phyloP scores from a whole-genome alignment of 306 rosid genomes.

The Acmispon strigosus region DNA sequence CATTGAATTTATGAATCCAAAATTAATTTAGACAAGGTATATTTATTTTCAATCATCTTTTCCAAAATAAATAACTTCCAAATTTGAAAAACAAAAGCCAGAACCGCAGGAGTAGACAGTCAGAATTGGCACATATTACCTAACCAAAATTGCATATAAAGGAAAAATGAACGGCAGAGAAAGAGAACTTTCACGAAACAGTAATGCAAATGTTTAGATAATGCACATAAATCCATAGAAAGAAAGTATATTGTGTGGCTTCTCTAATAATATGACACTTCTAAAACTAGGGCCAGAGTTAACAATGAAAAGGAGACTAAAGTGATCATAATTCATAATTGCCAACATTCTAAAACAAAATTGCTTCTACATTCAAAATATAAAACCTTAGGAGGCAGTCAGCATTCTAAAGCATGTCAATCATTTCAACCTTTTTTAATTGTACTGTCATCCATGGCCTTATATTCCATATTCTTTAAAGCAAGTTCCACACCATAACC shows the following conservation, averaged over 20 bases:
- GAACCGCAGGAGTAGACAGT: not conserved
- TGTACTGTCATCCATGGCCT: constrained; percentile 87
- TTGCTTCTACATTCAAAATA: constrained; percentile 12
- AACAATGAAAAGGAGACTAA: not conserved
- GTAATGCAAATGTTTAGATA: constrained; percentile 4
- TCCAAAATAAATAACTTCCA: constrained; percentile 11
- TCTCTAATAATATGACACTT: not conserved
- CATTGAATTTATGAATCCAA: not conserved
- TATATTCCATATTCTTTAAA: constrained; percentile 96
- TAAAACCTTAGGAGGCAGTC: not conserved
- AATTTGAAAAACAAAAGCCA: constrained; percentile 13
- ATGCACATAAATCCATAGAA: not conserved
- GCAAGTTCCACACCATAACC: constrained; percentile 98
- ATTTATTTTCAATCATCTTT: constrained; percentile 1
- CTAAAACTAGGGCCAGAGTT: not conserved
- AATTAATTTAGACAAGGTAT: not conserved
- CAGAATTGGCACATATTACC: not conserved
- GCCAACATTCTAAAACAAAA: constrained; percentile 16
- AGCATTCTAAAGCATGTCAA: constrained; percentile 4
- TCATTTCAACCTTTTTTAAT: constrained; percentile 72
- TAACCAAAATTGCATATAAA: not conserved
- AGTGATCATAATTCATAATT: constrained; percentile 2
- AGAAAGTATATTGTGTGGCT: constrained; percentile 2
- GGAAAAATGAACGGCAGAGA: not conserved
- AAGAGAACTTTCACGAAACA: constrained; percentile 7